A percentile compares a stretch with the other conserved stretches of the same genome.
phyloP scores from a whole-genome alignment of 371 early-diverging fungal genomes.

The Ecytonucleospora hepatopenaei region DNA sequence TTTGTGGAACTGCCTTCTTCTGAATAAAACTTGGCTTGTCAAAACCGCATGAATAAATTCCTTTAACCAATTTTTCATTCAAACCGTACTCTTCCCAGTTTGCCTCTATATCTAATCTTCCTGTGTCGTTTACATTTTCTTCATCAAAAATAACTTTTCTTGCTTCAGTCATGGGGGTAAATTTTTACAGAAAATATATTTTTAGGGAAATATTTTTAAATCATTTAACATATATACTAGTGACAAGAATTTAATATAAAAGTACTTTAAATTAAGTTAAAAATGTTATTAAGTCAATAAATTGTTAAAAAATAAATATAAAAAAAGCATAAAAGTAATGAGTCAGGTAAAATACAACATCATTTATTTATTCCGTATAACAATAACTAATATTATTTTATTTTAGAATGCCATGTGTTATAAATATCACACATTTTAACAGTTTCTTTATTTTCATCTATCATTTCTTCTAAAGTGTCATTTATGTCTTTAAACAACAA shows the following conservation, averaged over 20 bases:
- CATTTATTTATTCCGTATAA: too few species aligned
- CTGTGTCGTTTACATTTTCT: background rate
- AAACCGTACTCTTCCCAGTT: conserved; percentile 89
- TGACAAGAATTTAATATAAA: background rate
- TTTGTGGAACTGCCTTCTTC: conserved; percentile 90
- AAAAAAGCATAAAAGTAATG: too few species aligned
- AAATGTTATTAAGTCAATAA: too few species aligned
- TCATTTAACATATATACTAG: too few species aligned
- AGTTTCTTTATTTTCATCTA: background rate
- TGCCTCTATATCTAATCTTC: background rate
- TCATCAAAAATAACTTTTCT: conserved; percentile 37
- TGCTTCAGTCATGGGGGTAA: conserved; percentile 19
- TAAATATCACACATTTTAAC: background rate
- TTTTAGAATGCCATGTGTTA: background rate
- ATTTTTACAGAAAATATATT: conserved; percentile 12
- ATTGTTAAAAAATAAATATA: too few species aligned
- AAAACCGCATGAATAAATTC: conserved; percentile 90
- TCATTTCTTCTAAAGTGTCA: background rate
- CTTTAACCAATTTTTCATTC: conserved; percentile 84
- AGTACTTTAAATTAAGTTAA: background rate
- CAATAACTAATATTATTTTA: background rate
- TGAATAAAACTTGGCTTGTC: conserved; percentile 93
- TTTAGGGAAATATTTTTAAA: too few species aligned
- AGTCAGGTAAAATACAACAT: too few species aligned
- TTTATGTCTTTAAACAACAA: background rate